Evolutionary conservation across 148 eudicot genomes (phyloP).

Genomic region (Cornus kousa): DNA sequence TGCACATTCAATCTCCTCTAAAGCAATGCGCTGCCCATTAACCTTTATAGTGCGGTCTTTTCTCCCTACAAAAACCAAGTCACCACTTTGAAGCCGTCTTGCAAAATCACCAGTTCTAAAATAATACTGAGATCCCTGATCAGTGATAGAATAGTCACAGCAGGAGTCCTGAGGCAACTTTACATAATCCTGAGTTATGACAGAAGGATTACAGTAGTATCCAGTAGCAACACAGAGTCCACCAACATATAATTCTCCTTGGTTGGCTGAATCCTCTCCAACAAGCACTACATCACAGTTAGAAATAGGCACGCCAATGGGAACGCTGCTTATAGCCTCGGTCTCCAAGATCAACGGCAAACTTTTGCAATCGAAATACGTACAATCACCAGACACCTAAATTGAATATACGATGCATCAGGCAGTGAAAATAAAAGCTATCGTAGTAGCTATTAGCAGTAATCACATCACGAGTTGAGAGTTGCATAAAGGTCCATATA

Average conservation of each 20-base stretch:
- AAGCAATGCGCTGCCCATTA: conserved; percentile 81
- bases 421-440: not conserved
- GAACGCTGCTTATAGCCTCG: conserved; percentile 62
- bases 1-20: conserved; percentile 77
- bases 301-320: conserved; percentile 73
- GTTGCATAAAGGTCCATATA: not conserved
- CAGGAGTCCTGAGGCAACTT: conserved; percentile 33
- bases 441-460: not conserved
- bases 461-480: not conserved
- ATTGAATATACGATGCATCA: conserved; percentile 14
- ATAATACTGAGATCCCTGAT: conserved; percentile 28
- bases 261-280: conserved; percentile 45
- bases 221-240: conserved; percentile 76
- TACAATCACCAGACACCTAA: conserved; percentile 86
- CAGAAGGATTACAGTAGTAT: conserved; percentile 39
- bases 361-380: conserved; percentile 78
- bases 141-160: conserved; percentile 18
- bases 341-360: conserved; percentile 50
- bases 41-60: conserved; percentile 76
- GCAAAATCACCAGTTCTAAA: conserved; percentile 87
- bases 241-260: conserved; percentile 78
- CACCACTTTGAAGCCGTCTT: conserved; percentile 61
- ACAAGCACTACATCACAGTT: conserved; percentile 64
- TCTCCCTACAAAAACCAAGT: conserved; percentile 76
- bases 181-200: conserved; percentile 34